phyloP scores from a whole-genome alignment of 139 green algal genomes.

The Mychonastes homosphaera region DNA sequence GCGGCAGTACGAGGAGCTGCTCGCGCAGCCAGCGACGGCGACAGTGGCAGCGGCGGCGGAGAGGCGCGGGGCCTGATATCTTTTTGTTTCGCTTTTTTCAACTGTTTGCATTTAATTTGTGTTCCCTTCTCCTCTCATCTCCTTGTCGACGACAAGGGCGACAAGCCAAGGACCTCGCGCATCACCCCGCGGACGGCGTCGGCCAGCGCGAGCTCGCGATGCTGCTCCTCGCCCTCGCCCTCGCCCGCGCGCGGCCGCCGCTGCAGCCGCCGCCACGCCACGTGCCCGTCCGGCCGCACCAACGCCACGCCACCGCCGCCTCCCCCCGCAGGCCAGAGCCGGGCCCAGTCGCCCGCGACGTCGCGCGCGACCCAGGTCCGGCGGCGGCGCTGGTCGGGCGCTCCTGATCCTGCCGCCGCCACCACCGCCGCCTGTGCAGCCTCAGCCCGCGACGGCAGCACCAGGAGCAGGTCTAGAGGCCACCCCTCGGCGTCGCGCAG shows the following conservation, averaged over 20 bases:
- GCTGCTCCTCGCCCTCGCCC: not conserved
- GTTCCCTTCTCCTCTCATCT: not conserved
- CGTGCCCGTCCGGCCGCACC: slow-evolving; percentile 71
- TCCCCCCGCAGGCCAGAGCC: slow-evolving; percentile 1
- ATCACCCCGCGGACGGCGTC: not conserved
- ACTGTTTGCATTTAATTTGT: not conserved
- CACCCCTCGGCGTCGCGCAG: slow-evolving; percentile 10
- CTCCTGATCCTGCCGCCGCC: not conserved
- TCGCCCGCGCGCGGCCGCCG: too few relatives aligned
- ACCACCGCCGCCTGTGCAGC: not conserved
- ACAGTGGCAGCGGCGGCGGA: slow-evolving; percentile 1
- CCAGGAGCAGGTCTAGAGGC: slow-evolving; percentile 9
- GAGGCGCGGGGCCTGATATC: not conserved
- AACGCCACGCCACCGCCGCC: slow-evolving; percentile 36
- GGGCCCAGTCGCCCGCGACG: slow-evolving; percentile 6
- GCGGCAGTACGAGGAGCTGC: slow-evolving; percentile 3
- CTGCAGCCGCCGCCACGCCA: slow-evolving; percentile 48
- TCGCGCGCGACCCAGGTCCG: slow-evolving; percentile 5
- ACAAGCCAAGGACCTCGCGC: not conserved
- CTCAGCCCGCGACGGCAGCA: not conserved
- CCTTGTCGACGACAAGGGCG: not conserved
- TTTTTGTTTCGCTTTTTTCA: not conserved
- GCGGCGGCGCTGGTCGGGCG: not conserved
- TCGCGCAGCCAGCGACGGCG: too few relatives aligned
- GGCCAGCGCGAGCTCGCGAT: not conserved